Evolutionary conservation across 495 filamentous ascomycete genomes (phyloP), one percentile per base, ranked within the genome.

Genomic region (Aspergillus hancockii): DNA sequence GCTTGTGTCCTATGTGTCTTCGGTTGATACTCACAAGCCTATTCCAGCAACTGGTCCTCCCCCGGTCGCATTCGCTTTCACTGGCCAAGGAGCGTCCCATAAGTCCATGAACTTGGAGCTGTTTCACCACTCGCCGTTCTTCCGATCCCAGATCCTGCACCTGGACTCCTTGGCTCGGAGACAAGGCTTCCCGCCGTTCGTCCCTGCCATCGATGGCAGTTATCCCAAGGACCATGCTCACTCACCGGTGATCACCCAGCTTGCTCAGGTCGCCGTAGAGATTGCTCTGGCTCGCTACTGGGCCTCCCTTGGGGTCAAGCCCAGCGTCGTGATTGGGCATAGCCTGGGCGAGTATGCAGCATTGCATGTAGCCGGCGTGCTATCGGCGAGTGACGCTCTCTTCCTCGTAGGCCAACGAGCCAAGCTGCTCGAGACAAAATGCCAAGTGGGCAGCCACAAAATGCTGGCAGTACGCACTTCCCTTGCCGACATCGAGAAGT

Each of bases 341-440:
- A 95, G 91, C 69, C 65, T 87, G 16, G 92, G 92, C 58, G 92
- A 97, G 70, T 96, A 93, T 74, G 91, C 92, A 45, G 92, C 93
- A 14, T 77, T 96, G 3, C 82, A 93, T 65, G 85, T 88, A 40
- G 85, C 92, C 18, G 92, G 91, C 52, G 87, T 96, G 14, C 73
- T 97, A 12, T 89, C 88, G 9, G 88, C 84, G 31, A 85, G 83
- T 61, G 92, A 96, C 66, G 87, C 88, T 25, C 85, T 97, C 63
- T 90, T 88, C 64, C 80, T 96, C 8, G 88, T 92, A 49, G 92
- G 92, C 22, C 79, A 82, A 38, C 85, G 92, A 49, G 92, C 92
- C 31, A 79, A 85, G 62, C 78, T 96, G 18, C 80, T 96, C 90
- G 22, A 84, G 89, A 6, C 92, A 96, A 68, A 28, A 7, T 7